phyloP scores from a whole-genome alignment of 805 yeast genomes.

The Diddensiella caesifluorescens region DNA sequence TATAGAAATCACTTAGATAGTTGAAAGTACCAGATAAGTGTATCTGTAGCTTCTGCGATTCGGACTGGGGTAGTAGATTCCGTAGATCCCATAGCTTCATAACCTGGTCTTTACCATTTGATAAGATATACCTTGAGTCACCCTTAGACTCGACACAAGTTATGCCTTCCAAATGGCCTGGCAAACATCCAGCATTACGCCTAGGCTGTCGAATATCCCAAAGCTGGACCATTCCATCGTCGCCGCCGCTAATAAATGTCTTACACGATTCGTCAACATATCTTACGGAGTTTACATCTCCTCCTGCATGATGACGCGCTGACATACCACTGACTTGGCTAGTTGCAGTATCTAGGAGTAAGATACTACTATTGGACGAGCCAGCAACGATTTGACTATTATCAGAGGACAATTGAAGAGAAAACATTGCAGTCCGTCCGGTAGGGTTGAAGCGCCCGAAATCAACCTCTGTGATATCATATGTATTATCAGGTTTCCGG shows the following conservation, averaged over 20 bases:
- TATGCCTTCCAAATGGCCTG: constrained; percentile 31
- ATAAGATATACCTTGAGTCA: constrained; percentile 26
- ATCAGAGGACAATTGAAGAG: constrained; percentile 24
- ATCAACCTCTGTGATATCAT: not conserved
- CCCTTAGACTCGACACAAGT: constrained; percentile 26
- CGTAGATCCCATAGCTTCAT: constrained; percentile 32
- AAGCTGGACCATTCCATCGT: constrained; percentile 46
- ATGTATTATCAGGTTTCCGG: not conserved
- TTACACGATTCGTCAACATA: constrained; percentile 29
- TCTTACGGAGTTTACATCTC: constrained; percentile 29
- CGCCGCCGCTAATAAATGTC: constrained; percentile 45
- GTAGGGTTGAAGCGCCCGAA: not conserved
- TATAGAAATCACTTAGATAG: constrained; percentile 22
- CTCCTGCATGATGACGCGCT: constrained; percentile 20
- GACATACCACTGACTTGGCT: constrained; percentile 11
- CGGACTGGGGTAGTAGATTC: constrained; percentile 15
- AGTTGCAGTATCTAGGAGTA: constrained; percentile 23
- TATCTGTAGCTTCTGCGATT: constrained; percentile 4
- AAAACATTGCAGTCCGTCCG: constrained; percentile 19
- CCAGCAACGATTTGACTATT: constrained; percentile 25
- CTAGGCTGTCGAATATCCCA: constrained; percentile 38
- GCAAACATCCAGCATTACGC: constrained; percentile 24
- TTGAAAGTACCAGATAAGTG: constrained; percentile 20
- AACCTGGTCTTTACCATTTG: constrained; percentile 30
- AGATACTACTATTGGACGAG: constrained; percentile 18